Evolutionary conservation across 768 basidiomycete genomes (phyloP).

Genomic region (Tricholoma furcatifolium): DNA sequence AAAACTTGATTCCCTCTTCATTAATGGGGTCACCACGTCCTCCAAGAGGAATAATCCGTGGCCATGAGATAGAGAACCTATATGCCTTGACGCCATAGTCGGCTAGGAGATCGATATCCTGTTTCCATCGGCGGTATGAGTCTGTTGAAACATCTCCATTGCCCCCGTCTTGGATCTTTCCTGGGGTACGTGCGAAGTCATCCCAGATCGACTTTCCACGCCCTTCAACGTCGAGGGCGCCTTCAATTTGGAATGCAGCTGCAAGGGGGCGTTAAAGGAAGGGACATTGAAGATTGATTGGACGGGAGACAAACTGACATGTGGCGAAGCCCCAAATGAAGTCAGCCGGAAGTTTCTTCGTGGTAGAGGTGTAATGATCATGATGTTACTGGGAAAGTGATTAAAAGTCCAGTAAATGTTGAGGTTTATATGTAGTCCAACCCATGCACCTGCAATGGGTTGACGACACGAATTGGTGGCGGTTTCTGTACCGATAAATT

Average conservation of each 20-base stretch:
- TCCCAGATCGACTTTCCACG: conserved; percentile 77
- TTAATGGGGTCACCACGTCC: conserved; percentile 75
- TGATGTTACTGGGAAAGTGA: too few species aligned
- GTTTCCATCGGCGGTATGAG: conserved; percentile 66
- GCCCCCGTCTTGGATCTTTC: conserved; percentile 67
- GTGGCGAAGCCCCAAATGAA: conserved; percentile 76
- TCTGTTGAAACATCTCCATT: conserved; percentile 72
- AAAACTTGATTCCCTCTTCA: conserved; percentile 65
- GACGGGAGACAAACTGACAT: conserved; percentile 34
- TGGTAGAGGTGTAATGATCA: conserved; percentile 7
- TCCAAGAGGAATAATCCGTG: conserved; percentile 70
- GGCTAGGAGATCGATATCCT: conserved; percentile 62
- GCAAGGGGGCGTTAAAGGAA: background rate
- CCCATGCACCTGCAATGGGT: too few species aligned
- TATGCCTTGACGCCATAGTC: conserved; percentile 70
- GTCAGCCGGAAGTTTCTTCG: conserved; percentile 48
- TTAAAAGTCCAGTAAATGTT: too few species aligned
- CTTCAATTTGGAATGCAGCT: conserved; percentile 78
- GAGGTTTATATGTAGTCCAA: too few species aligned
- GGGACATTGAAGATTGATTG: too few species aligned
- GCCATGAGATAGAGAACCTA: conserved; percentile 78
- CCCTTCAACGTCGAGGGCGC: conserved; percentile 57
- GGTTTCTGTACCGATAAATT: too few species aligned
- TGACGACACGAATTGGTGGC: too few species aligned
- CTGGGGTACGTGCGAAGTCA: conserved; percentile 61